phyloP scores from a whole-genome alignment of 78 protist species.

The Speleostelium caveatum region DNA sequence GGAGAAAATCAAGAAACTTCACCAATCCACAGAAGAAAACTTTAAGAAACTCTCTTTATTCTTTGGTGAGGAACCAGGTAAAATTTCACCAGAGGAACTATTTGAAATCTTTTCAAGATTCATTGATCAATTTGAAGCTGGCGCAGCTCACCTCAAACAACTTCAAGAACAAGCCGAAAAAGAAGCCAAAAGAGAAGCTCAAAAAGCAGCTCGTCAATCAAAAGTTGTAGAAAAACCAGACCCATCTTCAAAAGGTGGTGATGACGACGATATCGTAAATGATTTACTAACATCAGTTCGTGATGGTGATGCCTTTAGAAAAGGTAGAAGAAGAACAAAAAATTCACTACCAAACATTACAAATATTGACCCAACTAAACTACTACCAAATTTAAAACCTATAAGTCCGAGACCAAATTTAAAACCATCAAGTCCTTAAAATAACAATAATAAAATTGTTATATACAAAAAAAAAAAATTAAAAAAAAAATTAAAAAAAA shows the following conservation, averaged over 20 bases:
- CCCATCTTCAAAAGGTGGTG: neutral
- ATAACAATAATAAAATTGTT: too few relatives aligned
- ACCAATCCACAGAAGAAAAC: slow-evolving; percentile 41
- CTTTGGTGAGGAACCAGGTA: slow-evolving; percentile 43
- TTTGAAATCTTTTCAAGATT: slow-evolving; percentile 60
- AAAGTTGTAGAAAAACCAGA: slow-evolving; percentile 11
- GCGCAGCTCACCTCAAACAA: neutral
- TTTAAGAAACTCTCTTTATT: slow-evolving; percentile 61
- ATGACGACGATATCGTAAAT: slow-evolving; percentile 68
- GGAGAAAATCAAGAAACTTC: slow-evolving; percentile 57
- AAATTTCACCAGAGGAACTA: slow-evolving; percentile 55
- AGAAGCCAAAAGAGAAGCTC: slow-evolving; percentile 38
- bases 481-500: too few relatives aligned
- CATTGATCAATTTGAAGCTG: slow-evolving; percentile 20
- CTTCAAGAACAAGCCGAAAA: slow-evolving; percentile 51
- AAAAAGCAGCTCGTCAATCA: slow-evolving; percentile 27
- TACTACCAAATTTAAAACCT: neutral
- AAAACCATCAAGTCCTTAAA: too few relatives aligned
- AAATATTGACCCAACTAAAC: neutral
- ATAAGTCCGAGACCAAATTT: too few relatives aligned
- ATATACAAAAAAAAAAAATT: too few relatives aligned
- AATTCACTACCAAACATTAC: neutral
- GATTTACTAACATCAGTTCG: slow-evolving; percentile 51
- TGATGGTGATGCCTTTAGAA: slow-evolving; percentile 72
- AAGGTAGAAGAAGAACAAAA: slow-evolving; percentile 3